Percentiles rank a stretch among this genome's conserved stretches.
Evolutionary conservation across 176 grass and related monocot genomes (phyloP).

Genomic region (Juncus effusus): DNA sequence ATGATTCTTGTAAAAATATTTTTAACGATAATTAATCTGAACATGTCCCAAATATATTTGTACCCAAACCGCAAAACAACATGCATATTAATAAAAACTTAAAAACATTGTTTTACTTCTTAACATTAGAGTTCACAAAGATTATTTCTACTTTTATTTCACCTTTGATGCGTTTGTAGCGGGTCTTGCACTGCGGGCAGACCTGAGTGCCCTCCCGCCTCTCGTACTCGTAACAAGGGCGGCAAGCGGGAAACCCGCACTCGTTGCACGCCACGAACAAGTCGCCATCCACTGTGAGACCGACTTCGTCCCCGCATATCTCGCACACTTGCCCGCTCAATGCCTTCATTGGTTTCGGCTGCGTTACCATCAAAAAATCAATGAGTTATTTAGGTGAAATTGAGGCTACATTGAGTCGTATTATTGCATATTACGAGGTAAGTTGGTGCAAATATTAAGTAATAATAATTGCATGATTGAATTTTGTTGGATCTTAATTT

Average conservation of each 20-base stretch:
- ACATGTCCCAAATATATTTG: too few species aligned
- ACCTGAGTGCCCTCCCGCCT: conserved; percentile 90
- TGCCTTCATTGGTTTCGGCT: conserved; percentile 64
- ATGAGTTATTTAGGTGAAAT: not conserved
- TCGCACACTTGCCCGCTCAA: conserved; percentile 97
- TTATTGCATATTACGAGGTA: too few species aligned
- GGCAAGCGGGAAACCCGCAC: conserved; percentile 96
- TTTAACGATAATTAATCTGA: too few species aligned
- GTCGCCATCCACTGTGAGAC: conserved; percentile 74
- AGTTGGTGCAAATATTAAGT: too few species aligned
- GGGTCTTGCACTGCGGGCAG: conserved; percentile 97
- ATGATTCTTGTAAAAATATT: too few species aligned
- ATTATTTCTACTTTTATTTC: not conserved
- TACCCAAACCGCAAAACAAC: not conserved
- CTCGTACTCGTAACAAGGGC: conserved; percentile 98
- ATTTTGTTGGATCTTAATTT: not conserved
- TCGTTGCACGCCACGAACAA: conserved; percentile 96
- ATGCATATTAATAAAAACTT: not conserved
- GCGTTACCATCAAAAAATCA: not conserved
- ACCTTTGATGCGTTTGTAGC: conserved; percentile 98
- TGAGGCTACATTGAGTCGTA: not conserved
- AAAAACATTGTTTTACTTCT: not conserved
- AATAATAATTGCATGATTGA: not conserved
- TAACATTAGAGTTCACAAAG: too few species aligned
- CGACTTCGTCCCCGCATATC: conserved; percentile 90